Evolutionary conservation across 305 asterid genomes (phyloP).

Genomic region (Fraxinus baroniana): DNA sequence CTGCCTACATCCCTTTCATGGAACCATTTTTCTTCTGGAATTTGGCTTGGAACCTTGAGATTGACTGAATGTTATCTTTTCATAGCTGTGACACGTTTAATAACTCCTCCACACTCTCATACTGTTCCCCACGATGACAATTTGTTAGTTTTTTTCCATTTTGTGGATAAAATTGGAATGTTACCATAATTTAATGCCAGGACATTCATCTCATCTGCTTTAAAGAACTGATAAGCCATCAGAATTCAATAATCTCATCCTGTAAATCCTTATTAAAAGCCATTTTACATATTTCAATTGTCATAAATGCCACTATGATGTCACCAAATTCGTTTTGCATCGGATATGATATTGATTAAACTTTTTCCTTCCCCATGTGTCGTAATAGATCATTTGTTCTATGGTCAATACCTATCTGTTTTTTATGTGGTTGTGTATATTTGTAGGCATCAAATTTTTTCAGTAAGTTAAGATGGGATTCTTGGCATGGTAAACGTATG

Average conservation of each 20-base stretch:
- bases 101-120: not conserved
- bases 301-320: not conserved
- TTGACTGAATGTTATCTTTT: not conserved
- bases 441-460: not conserved
- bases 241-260: not conserved
- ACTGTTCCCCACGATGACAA: not conserved
- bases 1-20: not conserved
- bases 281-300: not conserved
- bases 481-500: not conserved
- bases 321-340: not conserved
- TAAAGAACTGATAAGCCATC: not conserved
- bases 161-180: not conserved
- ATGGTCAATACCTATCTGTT: not conserved
- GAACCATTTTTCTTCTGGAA: not conserved
- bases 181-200: not conserved
- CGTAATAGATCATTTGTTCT: not conserved
- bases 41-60: not conserved
- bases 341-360: not conserved
- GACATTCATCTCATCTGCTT: not conserved
- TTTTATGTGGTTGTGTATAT: not conserved
- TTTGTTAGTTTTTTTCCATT: not conserved
- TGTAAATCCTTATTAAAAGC: not conserved
- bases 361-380: not conserved
- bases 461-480: not conserved
- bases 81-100: not conserved